phyloP scores from a whole-genome alignment of 2,329 filamentous ascomycete species.

The Lasiodiplodia citricola region DNA sequence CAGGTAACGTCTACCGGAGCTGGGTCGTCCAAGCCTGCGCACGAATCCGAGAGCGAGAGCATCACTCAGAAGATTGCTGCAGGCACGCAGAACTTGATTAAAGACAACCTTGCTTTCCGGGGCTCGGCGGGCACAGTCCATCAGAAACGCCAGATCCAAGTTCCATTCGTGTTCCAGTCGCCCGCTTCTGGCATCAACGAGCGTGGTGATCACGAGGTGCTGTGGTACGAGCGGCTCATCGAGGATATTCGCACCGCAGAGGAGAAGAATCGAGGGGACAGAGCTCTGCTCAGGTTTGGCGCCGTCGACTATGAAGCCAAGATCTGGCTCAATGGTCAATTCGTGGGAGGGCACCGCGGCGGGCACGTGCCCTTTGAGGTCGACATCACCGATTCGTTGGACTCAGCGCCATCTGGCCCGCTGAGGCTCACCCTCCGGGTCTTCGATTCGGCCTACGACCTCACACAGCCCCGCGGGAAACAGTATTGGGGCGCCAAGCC shows the following conservation, averaged over 20 bases:
- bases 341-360: slow-evolving; percentile 61
- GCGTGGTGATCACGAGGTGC: slow-evolving; percentile 66
- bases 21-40: slow-evolving; percentile 26
- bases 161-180: slow-evolving; percentile 70
- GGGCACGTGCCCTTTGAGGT: slow-evolving; percentile 64
- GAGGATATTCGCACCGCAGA: slow-evolving; percentile 54
- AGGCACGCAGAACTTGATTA: slow-evolving; percentile 54
- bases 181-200: slow-evolving; percentile 68
- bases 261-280: slow-evolving; percentile 48
- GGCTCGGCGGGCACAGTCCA: slow-evolving; percentile 40
- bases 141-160: slow-evolving; percentile 60
- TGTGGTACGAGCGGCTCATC: slow-evolving; percentile 68
- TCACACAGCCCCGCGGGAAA: slow-evolving; percentile 70
- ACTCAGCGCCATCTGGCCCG: slow-evolving; percentile 25
- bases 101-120: slow-evolving; percentile 50
- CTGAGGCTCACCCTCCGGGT: slow-evolving; percentile 61
- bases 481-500: slow-evolving; percentile 69
- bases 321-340: slow-evolving; percentile 61
- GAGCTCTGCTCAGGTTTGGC: slow-evolving; percentile 61
- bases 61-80: slow-evolving; percentile 57
- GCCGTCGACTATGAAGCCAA: slow-evolving; percentile 67
- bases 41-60: slow-evolving; percentile 38
- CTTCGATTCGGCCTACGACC: slow-evolving; percentile 67
- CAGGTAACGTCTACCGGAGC: slow-evolving; percentile 40
- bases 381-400: slow-evolving; percentile 60